Percentiles rank a stretch among this genome's conserved stretches.
These are phyloP conservation scores for Alternaria gaisen DNA, from an alignment of 2,329 filamentous ascomycete genomes.

Conservation along the genomic window DNA sequence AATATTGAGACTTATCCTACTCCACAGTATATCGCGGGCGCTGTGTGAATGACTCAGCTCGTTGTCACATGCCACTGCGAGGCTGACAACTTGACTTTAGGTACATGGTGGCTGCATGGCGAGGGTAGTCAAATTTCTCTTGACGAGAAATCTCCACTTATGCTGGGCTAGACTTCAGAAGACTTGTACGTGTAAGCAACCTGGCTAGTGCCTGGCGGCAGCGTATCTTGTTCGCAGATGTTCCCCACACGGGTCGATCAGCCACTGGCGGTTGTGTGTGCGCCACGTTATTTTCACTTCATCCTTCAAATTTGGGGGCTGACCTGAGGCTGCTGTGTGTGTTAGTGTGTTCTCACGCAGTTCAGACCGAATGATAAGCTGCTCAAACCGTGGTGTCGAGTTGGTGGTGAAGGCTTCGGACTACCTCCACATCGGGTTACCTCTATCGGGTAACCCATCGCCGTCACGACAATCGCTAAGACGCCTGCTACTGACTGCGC, in stretches of 20 bases:
- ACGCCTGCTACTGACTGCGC: conserved; percentile 11
- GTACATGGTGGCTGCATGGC: conserved; percentile 4
- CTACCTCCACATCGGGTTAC: conserved; percentile 38
- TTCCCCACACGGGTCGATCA: not conserved
- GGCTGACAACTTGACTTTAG: not conserved
- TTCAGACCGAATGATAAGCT: not conserved
- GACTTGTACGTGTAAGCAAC: not conserved
- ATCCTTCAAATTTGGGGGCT: not conserved
- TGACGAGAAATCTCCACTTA: not conserved
- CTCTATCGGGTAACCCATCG: conserved; percentile 27
- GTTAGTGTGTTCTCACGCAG: not conserved
- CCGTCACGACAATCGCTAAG: conserved; percentile 14
- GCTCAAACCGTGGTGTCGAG: not conserved
- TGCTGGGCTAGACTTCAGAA: not conserved
- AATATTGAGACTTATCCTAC: not conserved
- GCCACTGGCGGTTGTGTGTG: conserved; percentile 3
- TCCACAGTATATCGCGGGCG: not conserved
- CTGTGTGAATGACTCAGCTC: not conserved
- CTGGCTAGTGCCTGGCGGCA: not conserved
- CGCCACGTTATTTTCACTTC: not conserved
- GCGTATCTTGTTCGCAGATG: conserved; percentile 1
- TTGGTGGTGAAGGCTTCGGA: conserved; percentile 42
- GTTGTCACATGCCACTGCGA: not conserved
- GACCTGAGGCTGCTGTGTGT: not conserved
- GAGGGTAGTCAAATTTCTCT: not conserved